Conservation (phyloP, 139 green algal genomes). For the Chlorokybus atmophyticus region DNA sequence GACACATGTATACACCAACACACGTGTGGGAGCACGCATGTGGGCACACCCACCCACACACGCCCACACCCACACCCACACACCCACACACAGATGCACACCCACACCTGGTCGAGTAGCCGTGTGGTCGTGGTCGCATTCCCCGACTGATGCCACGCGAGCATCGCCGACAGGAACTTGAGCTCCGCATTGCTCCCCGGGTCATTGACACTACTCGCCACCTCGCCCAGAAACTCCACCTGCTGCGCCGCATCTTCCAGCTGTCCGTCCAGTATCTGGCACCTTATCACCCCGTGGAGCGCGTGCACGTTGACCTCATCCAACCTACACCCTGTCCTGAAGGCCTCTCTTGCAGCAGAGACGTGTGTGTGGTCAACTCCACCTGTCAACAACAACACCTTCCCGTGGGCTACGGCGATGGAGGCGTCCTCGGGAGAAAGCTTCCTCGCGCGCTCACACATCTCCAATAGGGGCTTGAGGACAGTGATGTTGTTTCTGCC, state of each 20-base stretch:
- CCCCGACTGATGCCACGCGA: constrained; percentile 1
- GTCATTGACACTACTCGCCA: constrained; percentile 8
- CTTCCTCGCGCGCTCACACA: constrained; percentile 14
- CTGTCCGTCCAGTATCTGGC: constrained; percentile 31
- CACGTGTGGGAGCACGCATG: too few species aligned
- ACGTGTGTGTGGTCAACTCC: too few species aligned
- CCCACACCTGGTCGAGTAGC: too few species aligned
- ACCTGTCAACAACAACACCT: background rate
- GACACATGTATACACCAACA: too few species aligned
- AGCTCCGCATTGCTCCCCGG: constrained; percentile 1
- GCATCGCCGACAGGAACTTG: constrained; percentile 12
- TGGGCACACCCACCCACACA: too few species aligned
- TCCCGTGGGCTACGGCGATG: constrained; percentile 8
- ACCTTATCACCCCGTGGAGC: constrained; percentile 36
- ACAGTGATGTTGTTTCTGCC: background rate
- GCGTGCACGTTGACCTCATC: constrained; percentile 48
- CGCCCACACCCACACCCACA: too few species aligned
- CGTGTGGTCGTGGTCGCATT: too few species aligned
- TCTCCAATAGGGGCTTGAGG: constrained; percentile 2
- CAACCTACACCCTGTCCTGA: constrained; percentile 30
- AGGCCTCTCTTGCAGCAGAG: constrained; percentile 35
- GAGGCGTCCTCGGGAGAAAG: constrained; percentile 4
- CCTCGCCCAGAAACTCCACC: constrained; percentile 37
- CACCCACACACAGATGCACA: too few species aligned
- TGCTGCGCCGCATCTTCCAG: constrained; percentile 41